Conservation (phyloP, 208 protist genomes). For the Crithidia thermophila region DNA sequence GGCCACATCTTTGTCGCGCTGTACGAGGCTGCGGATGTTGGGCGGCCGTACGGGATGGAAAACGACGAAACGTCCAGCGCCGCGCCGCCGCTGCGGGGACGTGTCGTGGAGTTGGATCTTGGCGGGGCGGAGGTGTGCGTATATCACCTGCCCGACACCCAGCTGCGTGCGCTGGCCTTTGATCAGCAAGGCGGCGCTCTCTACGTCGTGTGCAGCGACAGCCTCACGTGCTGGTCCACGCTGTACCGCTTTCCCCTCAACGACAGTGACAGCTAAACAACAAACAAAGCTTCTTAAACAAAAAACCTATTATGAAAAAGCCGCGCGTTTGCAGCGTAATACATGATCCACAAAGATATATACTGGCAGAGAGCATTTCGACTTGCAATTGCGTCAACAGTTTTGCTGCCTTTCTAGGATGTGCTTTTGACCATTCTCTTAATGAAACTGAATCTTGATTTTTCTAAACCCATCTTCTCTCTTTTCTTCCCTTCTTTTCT, state of each 20-base stretch:
- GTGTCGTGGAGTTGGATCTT: conserved; percentile 47
- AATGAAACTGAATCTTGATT: too few species aligned
- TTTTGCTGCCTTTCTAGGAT: too few species aligned
- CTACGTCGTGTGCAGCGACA: conserved; percentile 53
- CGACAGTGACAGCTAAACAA: background rate
- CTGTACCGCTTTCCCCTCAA: conserved; percentile 37
- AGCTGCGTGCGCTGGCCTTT: conserved; percentile 53
- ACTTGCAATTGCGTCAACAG: too few species aligned
- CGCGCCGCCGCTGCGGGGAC: conserved; percentile 23
- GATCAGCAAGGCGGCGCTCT: conserved; percentile 30
- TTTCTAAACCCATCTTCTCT: too few species aligned
- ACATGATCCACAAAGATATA: too few species aligned
- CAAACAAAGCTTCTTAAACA: too few species aligned
- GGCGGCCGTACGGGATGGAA: conserved; percentile 1
- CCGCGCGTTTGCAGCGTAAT: too few species aligned
- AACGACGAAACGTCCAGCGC: background rate
- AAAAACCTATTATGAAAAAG: too few species aligned
- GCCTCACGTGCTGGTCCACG: conserved; percentile 36
- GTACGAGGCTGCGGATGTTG: conserved; percentile 44
- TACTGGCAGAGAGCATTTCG: too few species aligned
- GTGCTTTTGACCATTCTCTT: too few species aligned
- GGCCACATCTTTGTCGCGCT: conserved; percentile 65
- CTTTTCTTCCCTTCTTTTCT: too few species aligned
- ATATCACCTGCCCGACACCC: conserved; percentile 39
- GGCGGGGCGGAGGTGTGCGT: conserved; percentile 44